Conservation (phyloP, 257 asterid genomes). For the Echium plantagineum region DNA sequence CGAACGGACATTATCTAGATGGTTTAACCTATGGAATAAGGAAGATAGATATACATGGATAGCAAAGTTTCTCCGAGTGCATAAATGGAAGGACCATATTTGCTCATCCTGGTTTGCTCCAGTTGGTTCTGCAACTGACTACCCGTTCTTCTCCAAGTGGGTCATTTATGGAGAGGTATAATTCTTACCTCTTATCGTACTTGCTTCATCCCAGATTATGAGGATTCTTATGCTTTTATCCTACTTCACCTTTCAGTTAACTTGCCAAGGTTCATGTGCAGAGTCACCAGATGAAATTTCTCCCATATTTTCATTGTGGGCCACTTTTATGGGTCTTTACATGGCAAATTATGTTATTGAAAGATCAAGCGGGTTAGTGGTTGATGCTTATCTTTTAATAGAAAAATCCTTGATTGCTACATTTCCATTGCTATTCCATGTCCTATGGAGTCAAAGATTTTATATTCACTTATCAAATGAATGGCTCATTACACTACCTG, state of each 20-base stretch:
- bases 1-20: conserved; percentile 56
- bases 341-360: conserved; percentile 98
- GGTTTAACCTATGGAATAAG: conserved; percentile 77
- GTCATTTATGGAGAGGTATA: conserved; percentile 96
- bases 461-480: too few relatives aligned
- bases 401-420: neutral
- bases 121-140: conserved; percentile 95
- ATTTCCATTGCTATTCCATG: neutral
- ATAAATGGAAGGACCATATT: conserved; percentile 78
- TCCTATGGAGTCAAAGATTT: too few relatives aligned
- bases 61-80: conserved; percentile 68
- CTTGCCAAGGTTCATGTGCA: conserved; percentile 72
- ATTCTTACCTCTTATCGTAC: conserved; percentile 4
- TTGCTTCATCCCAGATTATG: conserved; percentile 2
- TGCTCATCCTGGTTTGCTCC: conserved; percentile 99
- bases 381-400: conserved; percentile 7
- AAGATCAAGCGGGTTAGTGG: conserved; percentile 90
- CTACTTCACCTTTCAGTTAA: conserved; percentile 41
- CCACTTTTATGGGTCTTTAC: conserved; percentile 95
- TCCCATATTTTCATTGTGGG: conserved; percentile 96
- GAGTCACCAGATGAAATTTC: conserved; percentile 90
- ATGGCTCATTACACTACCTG: too few relatives aligned
- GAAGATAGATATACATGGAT: conserved; percentile 79
- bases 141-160: conserved; percentile 90
- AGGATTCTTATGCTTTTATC: conserved; percentile 19